Evolutionary conservation across 106 monocot species (phyloP).

Genomic region (Posidonia australis): DNA sequence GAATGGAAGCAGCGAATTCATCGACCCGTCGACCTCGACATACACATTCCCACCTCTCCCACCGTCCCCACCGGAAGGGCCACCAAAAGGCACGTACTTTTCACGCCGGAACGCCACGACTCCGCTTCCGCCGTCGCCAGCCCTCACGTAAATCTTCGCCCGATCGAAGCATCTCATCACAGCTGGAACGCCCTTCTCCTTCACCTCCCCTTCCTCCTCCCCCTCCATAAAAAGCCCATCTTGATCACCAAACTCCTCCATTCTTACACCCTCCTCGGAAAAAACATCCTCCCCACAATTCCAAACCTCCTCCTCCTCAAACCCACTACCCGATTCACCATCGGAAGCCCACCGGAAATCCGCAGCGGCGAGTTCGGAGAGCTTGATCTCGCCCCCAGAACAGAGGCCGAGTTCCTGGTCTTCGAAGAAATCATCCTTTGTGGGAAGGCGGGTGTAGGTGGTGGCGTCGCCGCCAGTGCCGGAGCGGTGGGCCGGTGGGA

Average conservation of each 20-base stretch:
- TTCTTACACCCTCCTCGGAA: constrained; percentile 14
- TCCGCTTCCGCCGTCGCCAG: constrained; percentile 87
- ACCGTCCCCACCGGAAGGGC: constrained; percentile 90
- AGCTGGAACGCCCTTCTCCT: constrained; percentile 94
- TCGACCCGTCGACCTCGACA: constrained; percentile 75
- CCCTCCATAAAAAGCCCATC: constrained; percentile 4
- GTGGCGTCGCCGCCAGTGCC: constrained; percentile 41
- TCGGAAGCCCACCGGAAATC: neutral
- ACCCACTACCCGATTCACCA: neutral
- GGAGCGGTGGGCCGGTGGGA: constrained; percentile 6
- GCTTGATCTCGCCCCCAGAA: constrained; percentile 26
- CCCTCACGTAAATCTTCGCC: constrained; percentile 84
- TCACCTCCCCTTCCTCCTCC: constrained; percentile 25
- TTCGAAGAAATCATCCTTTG: constrained; percentile 32
- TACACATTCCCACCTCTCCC: constrained; percentile 82
- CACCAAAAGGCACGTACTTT: constrained; percentile 82
- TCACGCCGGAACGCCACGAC: constrained; percentile 89
- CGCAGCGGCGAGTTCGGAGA: constrained; percentile 19
- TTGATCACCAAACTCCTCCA: constrained; percentile 2
- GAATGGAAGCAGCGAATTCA: constrained; percentile 93
- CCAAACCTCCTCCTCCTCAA: constrained; percentile 2
- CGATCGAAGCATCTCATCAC: constrained; percentile 94
- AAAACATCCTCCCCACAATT: constrained; percentile 10
- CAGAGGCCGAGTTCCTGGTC: neutral
- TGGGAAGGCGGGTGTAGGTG: constrained; percentile 80